Evolutionary conservation across 805 yeast species (phyloP).

Genomic region (Candida cerambycidarum): DNA sequence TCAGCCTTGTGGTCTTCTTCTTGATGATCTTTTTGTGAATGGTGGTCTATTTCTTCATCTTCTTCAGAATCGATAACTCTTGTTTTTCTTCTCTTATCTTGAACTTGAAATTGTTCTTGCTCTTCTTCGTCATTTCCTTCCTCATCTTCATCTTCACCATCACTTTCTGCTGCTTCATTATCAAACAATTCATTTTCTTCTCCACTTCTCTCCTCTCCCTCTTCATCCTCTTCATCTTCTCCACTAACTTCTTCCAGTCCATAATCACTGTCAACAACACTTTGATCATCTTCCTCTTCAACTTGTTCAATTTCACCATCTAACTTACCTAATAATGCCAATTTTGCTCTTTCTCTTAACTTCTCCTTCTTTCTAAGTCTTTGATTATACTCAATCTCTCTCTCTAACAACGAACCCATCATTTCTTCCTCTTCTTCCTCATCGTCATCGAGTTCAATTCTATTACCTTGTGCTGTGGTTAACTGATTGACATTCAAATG

Average conservation of each 20-base stretch:
- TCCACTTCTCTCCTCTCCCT: too few relatives aligned
- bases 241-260: conserved; percentile 22
- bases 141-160: conserved; percentile 17
- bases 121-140: background rate
- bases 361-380: conserved; percentile 46
- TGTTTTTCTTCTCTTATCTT: conserved; percentile 2
- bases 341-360: conserved; percentile 35
- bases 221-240: conserved; percentile 18
- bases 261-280: conserved; percentile 14
- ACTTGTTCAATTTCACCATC: conserved; percentile 18
- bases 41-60: conserved; percentile 9
- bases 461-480: conserved; percentile 19
- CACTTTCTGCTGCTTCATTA: conserved; percentile 20
- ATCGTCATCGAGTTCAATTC: conserved; percentile 27
- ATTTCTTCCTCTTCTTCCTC: conserved; percentile 44
- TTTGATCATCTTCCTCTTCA: conserved; percentile 9
- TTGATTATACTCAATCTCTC: conserved; percentile 50
- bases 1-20: conserved; percentile 12
- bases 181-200: conserved; percentile 15
- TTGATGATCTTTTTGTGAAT: background rate
- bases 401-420: conserved; percentile 46
- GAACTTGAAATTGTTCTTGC: background rate
- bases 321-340: conserved; percentile 26
- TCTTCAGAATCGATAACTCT: conserved; percentile 12
- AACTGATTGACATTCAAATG: conserved; percentile 43